These are phyloP conservation scores for Fraxinus americana DNA, from an alignment of 257 asterid genomes.

Conservation along the genomic window DNA sequence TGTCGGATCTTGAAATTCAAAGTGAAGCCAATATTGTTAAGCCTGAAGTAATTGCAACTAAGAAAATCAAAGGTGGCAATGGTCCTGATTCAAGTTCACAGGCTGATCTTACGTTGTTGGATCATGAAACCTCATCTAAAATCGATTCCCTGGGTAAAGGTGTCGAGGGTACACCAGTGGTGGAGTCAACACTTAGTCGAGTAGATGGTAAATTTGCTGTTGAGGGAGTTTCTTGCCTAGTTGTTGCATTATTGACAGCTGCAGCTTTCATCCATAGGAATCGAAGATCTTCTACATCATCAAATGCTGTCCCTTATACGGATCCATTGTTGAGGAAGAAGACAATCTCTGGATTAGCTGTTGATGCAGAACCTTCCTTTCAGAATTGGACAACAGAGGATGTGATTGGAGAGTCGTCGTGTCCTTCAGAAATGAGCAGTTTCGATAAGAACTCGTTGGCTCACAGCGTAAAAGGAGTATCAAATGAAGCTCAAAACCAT, in stretches of 20 bases:
- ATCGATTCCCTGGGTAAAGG: conserved; percentile 12
- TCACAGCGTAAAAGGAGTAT: conserved; percentile 33
- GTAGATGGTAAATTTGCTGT: conserved; percentile 13
- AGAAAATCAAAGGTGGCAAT: not conserved
- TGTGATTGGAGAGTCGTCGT: conserved; percentile 27
- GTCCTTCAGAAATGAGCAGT: conserved; percentile 81
- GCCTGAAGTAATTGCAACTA: conserved; percentile 24
- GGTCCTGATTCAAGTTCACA: conserved; percentile 5
- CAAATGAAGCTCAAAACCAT: conserved; percentile 53
- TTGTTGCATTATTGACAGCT: conserved; percentile 38
- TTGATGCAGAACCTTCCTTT: conserved; percentile 25
- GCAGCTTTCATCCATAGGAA: conserved; percentile 30
- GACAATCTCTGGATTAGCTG: not conserved
- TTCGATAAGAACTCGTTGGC: conserved; percentile 43
- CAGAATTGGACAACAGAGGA: conserved; percentile 41
- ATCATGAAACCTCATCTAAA: conserved; percentile 24
- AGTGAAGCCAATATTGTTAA: conserved; percentile 20
- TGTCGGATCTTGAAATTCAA: conserved; percentile 25
- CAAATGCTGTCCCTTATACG: conserved; percentile 4
- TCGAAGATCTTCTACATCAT: conserved; percentile 17
- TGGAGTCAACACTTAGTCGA: conserved; percentile 20
- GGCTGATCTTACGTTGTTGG: conserved; percentile 22
- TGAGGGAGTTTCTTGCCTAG: conserved; percentile 31
- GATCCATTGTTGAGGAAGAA: conserved; percentile 26
- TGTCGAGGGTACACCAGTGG: conserved; percentile 4